Percentiles rank a stretch among this genome's conserved stretches.
Conservation (phyloP, 2,329 filamentous ascomycete species). For the Xylariales sp. region DNA sequence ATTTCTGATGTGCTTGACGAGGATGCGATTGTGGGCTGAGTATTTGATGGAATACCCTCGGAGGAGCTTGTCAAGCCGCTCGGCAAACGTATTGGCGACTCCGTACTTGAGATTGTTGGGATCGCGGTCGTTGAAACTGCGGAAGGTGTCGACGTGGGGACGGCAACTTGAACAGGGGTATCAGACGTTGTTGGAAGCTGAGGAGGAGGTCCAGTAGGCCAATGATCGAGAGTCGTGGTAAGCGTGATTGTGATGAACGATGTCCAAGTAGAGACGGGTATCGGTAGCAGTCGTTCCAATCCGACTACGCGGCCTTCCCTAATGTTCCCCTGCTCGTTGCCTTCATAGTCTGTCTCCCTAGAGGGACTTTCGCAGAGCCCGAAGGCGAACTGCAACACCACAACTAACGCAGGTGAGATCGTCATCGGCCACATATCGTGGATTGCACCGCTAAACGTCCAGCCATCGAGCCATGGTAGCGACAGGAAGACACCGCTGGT, state of each 20-base stretch:
- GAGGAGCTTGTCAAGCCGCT: too few species aligned
- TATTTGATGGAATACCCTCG: too few species aligned
- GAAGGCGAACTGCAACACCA: background rate
- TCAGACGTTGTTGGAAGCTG: background rate
- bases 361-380: background rate
- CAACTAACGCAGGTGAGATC: background rate
- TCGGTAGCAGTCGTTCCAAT: background rate
- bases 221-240: background rate
- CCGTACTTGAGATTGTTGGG: too few species aligned
- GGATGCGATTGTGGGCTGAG: too few species aligned
- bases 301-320: background rate
- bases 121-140: too few species aligned
- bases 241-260: conserved; percentile 1
- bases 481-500: too few species aligned
- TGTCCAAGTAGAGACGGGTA: background rate
- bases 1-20: background rate
- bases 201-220: background rate
- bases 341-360: background rate
- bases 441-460: background rate
- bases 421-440: background rate
- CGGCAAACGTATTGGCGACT: too few species aligned
- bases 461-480: too few species aligned
- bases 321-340: background rate
- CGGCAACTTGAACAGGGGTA: background rate
- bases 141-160: too few species aligned